These are phyloP conservation scores for Jatropha podagrica DNA, from an alignment of 441 rosid species.

Conservation along the genomic window DNA sequence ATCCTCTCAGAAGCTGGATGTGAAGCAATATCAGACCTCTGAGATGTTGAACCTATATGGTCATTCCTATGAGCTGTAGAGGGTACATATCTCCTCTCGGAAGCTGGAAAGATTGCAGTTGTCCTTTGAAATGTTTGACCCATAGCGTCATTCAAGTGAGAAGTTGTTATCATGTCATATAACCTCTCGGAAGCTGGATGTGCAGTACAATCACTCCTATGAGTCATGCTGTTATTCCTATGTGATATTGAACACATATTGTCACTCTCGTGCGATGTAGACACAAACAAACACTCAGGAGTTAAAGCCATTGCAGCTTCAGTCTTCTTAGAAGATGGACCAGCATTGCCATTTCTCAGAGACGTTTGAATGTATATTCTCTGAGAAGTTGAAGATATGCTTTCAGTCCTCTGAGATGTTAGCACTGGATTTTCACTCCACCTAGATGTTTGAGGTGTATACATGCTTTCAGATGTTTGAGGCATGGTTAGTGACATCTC, in stretches of 20 bases:
- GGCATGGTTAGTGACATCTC: conserved; percentile 22
- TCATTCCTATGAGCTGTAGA: conserved; percentile 31
- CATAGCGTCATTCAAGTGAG: conserved; percentile 22
- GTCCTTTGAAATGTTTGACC: conserved; percentile 23
- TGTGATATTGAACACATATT: conserved; percentile 2
- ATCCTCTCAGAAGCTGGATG: conserved; percentile 28
- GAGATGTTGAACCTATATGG: conserved; percentile 28
- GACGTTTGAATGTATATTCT: conserved; percentile 27
- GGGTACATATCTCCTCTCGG: conserved; percentile 35
- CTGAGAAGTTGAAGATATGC: conserved; percentile 25
- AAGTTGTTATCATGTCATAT: conserved; percentile 21
- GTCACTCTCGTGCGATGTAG: conserved; percentile 13
- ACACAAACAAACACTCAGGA: conserved; percentile 19
- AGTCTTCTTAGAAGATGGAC: conserved; percentile 22
- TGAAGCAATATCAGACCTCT: conserved; percentile 25
- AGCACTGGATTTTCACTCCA: conserved; percentile 32
- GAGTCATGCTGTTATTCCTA: conserved; percentile 10
- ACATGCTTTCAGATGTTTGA: conserved; percentile 30
- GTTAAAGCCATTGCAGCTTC: conserved; percentile 17
- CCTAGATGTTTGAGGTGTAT: conserved; percentile 28
- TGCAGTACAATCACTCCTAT: background rate
- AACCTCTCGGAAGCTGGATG: conserved; percentile 24
- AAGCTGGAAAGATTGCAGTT: conserved; percentile 27
- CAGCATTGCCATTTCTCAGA: conserved; percentile 22
- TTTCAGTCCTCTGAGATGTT: conserved; percentile 29